Conservation (phyloP, 75 land plant species). For the Larix kaempferi region DNA sequence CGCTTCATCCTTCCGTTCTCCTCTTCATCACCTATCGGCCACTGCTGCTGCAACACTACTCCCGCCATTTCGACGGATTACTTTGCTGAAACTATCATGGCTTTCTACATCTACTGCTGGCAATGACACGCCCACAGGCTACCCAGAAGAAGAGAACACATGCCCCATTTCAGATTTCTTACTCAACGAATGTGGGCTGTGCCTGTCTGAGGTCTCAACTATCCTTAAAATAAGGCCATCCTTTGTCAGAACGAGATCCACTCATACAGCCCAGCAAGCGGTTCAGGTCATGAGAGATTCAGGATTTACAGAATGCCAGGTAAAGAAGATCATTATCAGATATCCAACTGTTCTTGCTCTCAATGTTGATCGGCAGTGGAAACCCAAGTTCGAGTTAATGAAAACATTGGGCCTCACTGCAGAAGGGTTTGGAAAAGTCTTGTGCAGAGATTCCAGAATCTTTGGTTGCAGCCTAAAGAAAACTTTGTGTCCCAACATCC, state of each 20-base stretch:
- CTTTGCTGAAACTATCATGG: too few species aligned
- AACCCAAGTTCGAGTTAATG: not conserved
- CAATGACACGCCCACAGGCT: not conserved
- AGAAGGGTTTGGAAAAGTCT: not conserved
- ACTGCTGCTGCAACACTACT: too few species aligned
- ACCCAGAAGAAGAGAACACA: not conserved
- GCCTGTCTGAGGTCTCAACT: not conserved
- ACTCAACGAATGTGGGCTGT: not conserved
- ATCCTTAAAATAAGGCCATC: not conserved
- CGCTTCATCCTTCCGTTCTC: too few species aligned
- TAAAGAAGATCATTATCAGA: not conserved
- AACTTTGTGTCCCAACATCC: not conserved
- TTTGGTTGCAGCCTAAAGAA: not conserved
- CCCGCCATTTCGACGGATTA: too few species aligned
- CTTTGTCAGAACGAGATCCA: too few species aligned
- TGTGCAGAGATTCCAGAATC: not conserved
- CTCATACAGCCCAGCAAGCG: not conserved
- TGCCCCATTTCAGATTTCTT: not conserved
- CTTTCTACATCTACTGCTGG: too few species aligned
- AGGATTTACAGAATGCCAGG: not conserved
- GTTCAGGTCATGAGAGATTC: not conserved
- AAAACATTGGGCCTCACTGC: not conserved
- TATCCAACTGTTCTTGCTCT: not conserved
- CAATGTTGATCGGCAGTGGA: not conserved
- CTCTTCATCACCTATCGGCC: too few species aligned